These are phyloP conservation scores for Diaporthe nobilis DNA, from an alignment of 2,329 filamentous ascomycete genomes.

Conservation along the genomic window DNA sequence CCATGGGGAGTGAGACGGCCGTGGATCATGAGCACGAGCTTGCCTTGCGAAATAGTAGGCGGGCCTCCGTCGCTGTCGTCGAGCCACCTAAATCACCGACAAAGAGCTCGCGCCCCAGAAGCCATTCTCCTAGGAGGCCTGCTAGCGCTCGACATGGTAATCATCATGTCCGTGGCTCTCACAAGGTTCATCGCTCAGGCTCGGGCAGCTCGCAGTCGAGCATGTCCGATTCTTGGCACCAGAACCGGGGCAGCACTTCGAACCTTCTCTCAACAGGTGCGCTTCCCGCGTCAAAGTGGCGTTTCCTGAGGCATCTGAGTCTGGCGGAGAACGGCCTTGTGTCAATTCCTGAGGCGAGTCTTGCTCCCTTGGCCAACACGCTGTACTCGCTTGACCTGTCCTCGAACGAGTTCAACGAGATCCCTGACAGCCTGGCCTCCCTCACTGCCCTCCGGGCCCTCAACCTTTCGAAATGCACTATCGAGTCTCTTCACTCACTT, in stretches of 20 bases:
- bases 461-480: slow-evolving; percentile 98
- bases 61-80: slow-evolving; percentile 62
- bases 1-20: slow-evolving; percentile 68
- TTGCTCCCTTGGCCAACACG: slow-evolving; percentile 87
- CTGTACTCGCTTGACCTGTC: slow-evolving; percentile 94
- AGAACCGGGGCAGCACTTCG: slow-evolving; percentile 80
- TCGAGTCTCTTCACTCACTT: slow-evolving; percentile 91
- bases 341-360: slow-evolving; percentile 79
- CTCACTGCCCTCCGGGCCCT: slow-evolving; percentile 90
- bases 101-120: slow-evolving; percentile 72
- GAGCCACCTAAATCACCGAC: slow-evolving; percentile 57
- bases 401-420: slow-evolving; percentile 91
- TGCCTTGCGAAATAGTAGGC: slow-evolving; percentile 53
- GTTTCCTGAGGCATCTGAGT: slow-evolving; percentile 92
- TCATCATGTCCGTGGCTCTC: slow-evolving; percentile 74
- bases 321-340: slow-evolving; percentile 93
- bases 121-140: slow-evolving; percentile 85
- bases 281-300: slow-evolving; percentile 91
- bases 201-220: slow-evolving; percentile 94
- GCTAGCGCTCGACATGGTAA: slow-evolving; percentile 81
- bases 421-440: slow-evolving; percentile 90
- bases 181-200: slow-evolving; percentile 87
- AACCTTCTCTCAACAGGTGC: slow-evolving; percentile 81
- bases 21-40: slow-evolving; percentile 57
- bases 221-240: slow-evolving; percentile 74